Base-by-base conservation (phyloP, 805 yeast genomes). In the Komagataella kurtzmanii region DNA sequence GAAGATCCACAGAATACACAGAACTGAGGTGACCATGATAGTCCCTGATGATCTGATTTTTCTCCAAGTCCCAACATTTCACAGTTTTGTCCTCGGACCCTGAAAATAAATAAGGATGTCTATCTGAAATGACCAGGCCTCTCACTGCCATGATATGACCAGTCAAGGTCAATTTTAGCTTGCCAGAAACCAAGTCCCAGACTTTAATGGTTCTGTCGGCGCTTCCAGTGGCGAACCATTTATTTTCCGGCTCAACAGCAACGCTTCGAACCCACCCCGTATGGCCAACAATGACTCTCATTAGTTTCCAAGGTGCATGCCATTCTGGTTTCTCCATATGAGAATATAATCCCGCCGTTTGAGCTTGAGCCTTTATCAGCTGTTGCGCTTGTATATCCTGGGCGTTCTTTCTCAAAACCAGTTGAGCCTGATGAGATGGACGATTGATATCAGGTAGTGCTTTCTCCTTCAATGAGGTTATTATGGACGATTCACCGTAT, bases 11-110 rank as follows among this genome's bases (percentile, higher is more conserved):
- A 0, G 95, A 74, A 60, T 88, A 88, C 1, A 93, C 87, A 3
- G 96, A 95, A 30, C 95, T 87, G 23, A 88, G 72, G 68, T 93
- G 99, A 3, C 99, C 99, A 67, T 90, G 95, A 65, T 88, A 93
- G 59, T 89, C 88, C 52, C 97, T 71, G 3, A 89, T 77, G 2
- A 87, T 80, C 57, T 79, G 79, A 59, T 90, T 88, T 60, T 81
- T 78, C 64, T 91, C 98, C 57, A 93, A 72, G 69, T 93, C 99
- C 97, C 98, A 93, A 65, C 98, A 90, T 62, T 88, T 80, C 7
- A 89, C 88, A 23, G 89, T 75, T 64, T 90, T 90, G 64, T 93
- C 99, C 62, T 93, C 98, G 47, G 96, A 85, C 21, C 93, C 90
- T 12, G 91, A 80, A 63, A 90, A 93, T 71, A 93, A 68, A 64